Percentiles rank a stretch among this genome's conserved stretches.
phyloP scores from a whole-genome alignment of 2,329 filamentous ascomycete species.

The Pseudogymnoascus sp. region DNA sequence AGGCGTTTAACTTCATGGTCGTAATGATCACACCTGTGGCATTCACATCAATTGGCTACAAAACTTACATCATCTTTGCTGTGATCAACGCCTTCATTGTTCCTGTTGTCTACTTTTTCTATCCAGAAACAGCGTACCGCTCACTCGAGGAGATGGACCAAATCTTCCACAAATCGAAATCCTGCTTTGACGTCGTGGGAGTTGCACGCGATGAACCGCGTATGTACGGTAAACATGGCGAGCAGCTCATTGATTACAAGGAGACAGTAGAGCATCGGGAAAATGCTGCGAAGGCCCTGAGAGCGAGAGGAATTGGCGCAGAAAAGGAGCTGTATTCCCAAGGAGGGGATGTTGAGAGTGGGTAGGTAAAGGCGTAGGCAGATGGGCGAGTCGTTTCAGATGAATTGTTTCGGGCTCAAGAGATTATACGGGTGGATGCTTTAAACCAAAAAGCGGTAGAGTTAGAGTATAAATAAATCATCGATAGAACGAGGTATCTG shows the following conservation, averaged over 20 bases:
- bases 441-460: background rate
- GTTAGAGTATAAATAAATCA: background rate
- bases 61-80: constrained; percentile 60
- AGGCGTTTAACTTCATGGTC: constrained; percentile 54
- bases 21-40: constrained; percentile 30
- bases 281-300: background rate
- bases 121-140: constrained; percentile 56
- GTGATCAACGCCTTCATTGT: constrained; percentile 32
- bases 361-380: background rate
- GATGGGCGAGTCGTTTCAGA: background rate
- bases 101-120: constrained; percentile 49
- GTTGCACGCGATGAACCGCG: constrained; percentile 42
- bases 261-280: constrained; percentile 20
- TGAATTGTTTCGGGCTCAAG: background rate
- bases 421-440: background rate
- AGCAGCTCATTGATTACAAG: constrained; percentile 37
- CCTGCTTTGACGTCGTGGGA: constrained; percentile 35
- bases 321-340: background rate
- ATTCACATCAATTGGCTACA: constrained; percentile 44
- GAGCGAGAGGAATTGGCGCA: background rate
- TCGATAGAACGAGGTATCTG: background rate
- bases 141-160: constrained; percentile 59
- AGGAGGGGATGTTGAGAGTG: background rate
- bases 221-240: constrained; percentile 51
- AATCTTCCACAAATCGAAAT: constrained; percentile 51